phyloP scores from a whole-genome alignment of 1,139 yeast genomes.

The Hyphopichia khmerensis region DNA sequence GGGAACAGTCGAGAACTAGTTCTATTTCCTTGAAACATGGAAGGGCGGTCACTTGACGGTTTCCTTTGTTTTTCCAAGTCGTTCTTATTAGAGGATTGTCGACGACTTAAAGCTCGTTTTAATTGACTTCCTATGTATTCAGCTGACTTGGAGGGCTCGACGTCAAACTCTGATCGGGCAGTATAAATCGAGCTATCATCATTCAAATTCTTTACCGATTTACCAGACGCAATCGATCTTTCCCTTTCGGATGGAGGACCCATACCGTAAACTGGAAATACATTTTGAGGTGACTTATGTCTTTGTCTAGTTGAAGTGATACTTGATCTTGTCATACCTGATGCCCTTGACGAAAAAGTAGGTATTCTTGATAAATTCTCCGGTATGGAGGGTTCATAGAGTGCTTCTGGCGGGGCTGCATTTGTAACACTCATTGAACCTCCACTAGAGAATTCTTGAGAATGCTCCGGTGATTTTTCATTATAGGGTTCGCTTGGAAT shows the following conservation, averaged over 20 bases:
- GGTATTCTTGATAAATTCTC: conserved; percentile 3
- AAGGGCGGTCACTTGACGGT: too few species aligned
- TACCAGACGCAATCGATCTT: conserved; percentile 51
- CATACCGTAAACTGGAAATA: conserved; percentile 79
- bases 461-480: background rate
- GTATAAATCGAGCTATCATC: conserved; percentile 4
- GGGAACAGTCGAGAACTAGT: conserved; percentile 4
- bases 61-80: conserved; percentile 3
- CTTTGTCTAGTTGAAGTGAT: background rate
- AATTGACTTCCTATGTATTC: conserved; percentile 32
- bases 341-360: conserved; percentile 1
- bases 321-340: background rate
- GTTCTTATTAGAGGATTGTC: conserved; percentile 2
- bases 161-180: conserved; percentile 2
- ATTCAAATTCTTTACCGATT: conserved; percentile 6
- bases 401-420: background rate
- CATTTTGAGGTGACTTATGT: conserved; percentile 64
- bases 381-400: background rate
- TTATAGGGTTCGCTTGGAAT: background rate
- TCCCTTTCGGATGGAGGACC: conserved; percentile 60
- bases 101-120: conserved; percentile 18
- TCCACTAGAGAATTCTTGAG: background rate
- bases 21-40: background rate
- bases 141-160: conserved; percentile 13
- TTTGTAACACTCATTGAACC: background rate